phyloP scores from a whole-genome alignment of 345 rosid genomes.

The Populus tremula region DNA sequence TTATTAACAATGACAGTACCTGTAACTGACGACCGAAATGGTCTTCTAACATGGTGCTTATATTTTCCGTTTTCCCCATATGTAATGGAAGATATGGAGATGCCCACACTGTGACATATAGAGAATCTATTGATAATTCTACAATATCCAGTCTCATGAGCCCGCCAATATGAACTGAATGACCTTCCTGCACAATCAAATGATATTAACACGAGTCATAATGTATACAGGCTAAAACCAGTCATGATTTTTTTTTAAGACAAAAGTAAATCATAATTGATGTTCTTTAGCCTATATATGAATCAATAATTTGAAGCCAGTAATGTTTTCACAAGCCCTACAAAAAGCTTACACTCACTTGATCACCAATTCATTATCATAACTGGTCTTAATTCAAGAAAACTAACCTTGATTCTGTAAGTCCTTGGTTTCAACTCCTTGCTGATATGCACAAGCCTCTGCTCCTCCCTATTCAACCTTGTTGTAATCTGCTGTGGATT shows the following conservation, averaged over 20 bases:
- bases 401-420: constrained; percentile 81
- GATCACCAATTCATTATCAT: background rate
- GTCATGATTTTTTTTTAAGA: too few species aligned
- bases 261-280: background rate
- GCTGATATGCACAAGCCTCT: constrained; percentile 68
- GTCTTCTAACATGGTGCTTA: constrained; percentile 48
- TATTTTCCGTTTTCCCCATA: constrained; percentile 92
- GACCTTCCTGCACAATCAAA: constrained; percentile 57
- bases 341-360: too few species aligned
- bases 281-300: background rate
- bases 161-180: constrained; percentile 82
- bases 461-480: constrained; percentile 84
- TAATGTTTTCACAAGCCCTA: background rate
- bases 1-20: constrained; percentile 33
- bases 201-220: constrained; percentile 9
- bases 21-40: constrained; percentile 85
- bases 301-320: background rate
- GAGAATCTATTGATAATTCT: constrained; percentile 63
- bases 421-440: constrained; percentile 91
- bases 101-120: constrained; percentile 89
- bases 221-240: background rate
- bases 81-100: constrained; percentile 85
- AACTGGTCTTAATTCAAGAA: background rate
- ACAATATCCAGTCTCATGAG: constrained; percentile 83
- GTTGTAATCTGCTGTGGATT: constrained; percentile 83